Percentiles rank a stretch among this genome's conserved stretches.
Conservation (phyloP, 1,284 basidiomycete genomes). For the Austroboletus olivaceoglutinosus region DNA sequence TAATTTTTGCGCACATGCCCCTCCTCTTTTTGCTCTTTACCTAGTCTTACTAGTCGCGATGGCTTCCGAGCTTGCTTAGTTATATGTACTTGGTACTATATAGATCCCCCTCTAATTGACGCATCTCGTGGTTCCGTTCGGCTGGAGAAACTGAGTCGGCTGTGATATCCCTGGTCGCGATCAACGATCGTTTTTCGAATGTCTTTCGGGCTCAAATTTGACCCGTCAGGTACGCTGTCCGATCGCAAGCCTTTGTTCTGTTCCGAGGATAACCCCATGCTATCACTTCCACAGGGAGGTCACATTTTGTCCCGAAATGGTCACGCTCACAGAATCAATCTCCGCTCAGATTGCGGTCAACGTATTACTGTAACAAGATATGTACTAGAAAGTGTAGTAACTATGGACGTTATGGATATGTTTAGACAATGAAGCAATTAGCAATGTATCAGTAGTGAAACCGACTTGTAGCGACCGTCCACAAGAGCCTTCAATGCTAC, state of each 20-base stretch:
- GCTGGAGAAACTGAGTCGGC: background rate
- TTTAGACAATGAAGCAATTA: no score
- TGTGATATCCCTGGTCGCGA: slow-evolving; percentile 10
- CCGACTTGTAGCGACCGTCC: no score
- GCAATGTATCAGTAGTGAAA: no score
- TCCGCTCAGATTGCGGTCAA: no score
- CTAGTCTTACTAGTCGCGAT: background rate
- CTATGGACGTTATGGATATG: no score
- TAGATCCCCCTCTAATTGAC: slow-evolving; percentile 21
- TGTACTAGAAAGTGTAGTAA: no score
- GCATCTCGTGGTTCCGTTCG: background rate
- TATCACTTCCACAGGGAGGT: no score
- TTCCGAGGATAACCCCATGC: background rate
- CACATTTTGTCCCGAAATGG: no score
- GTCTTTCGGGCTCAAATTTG: background rate
- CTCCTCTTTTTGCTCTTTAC: slow-evolving; percentile 1
- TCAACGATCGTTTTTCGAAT: background rate
- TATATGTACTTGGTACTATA: slow-evolving; percentile 10
- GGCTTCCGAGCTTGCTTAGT: background rate
- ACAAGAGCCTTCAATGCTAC: no score
- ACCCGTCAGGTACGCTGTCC: background rate
- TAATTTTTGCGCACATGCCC: slow-evolving; percentile 19
- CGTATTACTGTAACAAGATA: no score
- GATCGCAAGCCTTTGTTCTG: background rate
- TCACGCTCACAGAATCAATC: no score